A percentile compares a stretch with the other conserved stretches of the same genome.
Evolutionary conservation across 139 green algal genomes (phyloP).

Genomic region (Protoeuglena noctilucae): DNA sequence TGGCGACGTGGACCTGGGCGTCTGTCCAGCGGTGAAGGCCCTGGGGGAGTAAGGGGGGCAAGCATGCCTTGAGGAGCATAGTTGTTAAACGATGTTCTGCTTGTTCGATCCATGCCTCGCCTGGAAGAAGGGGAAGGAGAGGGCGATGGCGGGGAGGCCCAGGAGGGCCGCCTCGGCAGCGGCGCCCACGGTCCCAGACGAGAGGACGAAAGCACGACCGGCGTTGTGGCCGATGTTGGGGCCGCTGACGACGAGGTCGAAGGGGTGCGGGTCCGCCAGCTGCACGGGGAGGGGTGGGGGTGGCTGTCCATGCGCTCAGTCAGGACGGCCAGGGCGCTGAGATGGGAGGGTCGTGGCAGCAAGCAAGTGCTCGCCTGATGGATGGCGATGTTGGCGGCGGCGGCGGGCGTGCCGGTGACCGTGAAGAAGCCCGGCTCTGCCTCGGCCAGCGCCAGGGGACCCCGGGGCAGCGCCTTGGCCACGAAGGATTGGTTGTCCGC

Average conservation of each 20-base stretch:
- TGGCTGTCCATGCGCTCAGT: no score
- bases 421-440: no score
- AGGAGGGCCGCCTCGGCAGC: slow-evolving; percentile 3
- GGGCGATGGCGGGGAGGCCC: neutral
- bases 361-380: slow-evolving; percentile 1
- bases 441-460: neutral
- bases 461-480: neutral
- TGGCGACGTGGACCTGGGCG: neutral
- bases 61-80: no score
- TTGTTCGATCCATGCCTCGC: slow-evolving; percentile 1
- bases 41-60: no score
- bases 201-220: slow-evolving; percentile 2
- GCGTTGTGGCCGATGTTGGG: slow-evolving; percentile 1
- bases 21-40: no score
- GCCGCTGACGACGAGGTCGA: slow-evolving; percentile 5
- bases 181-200: slow-evolving; percentile 7
- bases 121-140: slow-evolving; percentile 4
- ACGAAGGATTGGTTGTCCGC: neutral
- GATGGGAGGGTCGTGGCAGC: no score
- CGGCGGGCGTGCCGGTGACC: slow-evolving; percentile 1
- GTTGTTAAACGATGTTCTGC: no score
- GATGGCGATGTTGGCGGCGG: slow-evolving; percentile 4
- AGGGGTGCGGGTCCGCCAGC: no score
- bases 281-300: no score
- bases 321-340: no score